Conservation (phyloP, 2,329 filamentous ascomycete genomes). For the Venturia carpophila region DNA sequence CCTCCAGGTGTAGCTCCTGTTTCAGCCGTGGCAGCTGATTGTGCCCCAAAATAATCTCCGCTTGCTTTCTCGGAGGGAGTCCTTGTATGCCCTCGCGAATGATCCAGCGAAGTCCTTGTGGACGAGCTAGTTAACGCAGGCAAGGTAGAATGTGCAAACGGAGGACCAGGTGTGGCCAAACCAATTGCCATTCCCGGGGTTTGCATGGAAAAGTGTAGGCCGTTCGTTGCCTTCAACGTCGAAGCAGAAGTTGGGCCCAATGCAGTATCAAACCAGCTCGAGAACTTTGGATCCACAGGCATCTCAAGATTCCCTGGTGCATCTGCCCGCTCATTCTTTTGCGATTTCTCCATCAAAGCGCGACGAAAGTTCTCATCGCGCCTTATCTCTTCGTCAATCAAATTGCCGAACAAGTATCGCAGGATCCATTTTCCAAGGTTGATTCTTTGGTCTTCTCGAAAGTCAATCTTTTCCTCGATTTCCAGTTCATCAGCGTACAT, state of each 20-base stretch:
- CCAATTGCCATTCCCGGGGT: slow-evolving; percentile 76
- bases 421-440: slow-evolving; percentile 96
- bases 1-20: slow-evolving; percentile 31
- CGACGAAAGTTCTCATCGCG: slow-evolving; percentile 69
- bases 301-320: slow-evolving; percentile 51
- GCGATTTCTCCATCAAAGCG: slow-evolving; percentile 56
- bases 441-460: slow-evolving; percentile 88
- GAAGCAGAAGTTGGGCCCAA: slow-evolving; percentile 41
- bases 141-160: not conserved
- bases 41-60: slow-evolving; percentile 7
- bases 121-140: not conserved
- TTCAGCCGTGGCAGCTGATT: not conserved
- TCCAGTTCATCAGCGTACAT: slow-evolving; percentile 89
- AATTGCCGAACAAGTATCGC: slow-evolving; percentile 78
- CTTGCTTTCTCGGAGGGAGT: slow-evolving; percentile 5
- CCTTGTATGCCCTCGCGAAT: not conserved
- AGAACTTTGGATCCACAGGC: slow-evolving; percentile 41
- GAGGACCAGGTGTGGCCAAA: slow-evolving; percentile 61
- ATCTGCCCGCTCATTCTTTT: slow-evolving; percentile 22
- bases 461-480: slow-evolving; percentile 65
- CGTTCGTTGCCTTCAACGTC: slow-evolving; percentile 51
- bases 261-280: slow-evolving; percentile 36
- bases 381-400: slow-evolving; percentile 84
- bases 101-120: not conserved
- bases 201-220: slow-evolving; percentile 50